These are phyloP conservation scores for Kitagawia praeruptora DNA, from an alignment of 129 eudicot genomes.

Conservation along the genomic window DNA sequence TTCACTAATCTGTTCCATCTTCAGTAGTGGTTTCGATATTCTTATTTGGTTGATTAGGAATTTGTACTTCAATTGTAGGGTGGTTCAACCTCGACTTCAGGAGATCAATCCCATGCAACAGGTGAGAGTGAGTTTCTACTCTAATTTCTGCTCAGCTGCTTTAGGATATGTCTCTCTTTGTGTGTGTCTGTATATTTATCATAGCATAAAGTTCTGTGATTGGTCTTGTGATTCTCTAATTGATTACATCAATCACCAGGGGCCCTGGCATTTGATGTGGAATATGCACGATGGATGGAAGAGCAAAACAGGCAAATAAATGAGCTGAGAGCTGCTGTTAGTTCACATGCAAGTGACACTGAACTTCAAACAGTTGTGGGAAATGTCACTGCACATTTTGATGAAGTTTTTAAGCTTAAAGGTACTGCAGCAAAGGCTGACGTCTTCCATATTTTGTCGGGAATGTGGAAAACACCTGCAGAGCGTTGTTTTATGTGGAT, in stretches of 20 bases:
- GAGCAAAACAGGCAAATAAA: constrained; percentile 68
- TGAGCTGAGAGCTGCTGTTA: constrained; percentile 77
- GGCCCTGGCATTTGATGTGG: constrained; percentile 84
- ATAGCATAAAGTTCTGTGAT: background rate
- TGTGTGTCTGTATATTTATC: background rate
- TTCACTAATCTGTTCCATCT: background rate
- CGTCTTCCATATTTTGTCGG: constrained; percentile 86
- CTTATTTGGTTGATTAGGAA: background rate
- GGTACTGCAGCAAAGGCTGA: constrained; percentile 80
- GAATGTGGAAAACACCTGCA: constrained; percentile 98
- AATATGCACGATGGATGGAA: constrained; percentile 82
- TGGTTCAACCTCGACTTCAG: constrained; percentile 47
- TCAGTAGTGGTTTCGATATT: background rate
- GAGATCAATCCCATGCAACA: constrained; percentile 68
- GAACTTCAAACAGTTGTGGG: constrained; percentile 74
- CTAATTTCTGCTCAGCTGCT: background rate
- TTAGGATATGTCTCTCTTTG: background rate
- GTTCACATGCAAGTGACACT: constrained; percentile 65
- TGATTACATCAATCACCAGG: constrained; percentile 36
- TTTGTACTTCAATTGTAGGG: constrained; percentile 36
- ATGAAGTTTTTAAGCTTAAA: constrained; percentile 68
- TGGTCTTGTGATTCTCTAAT: background rate
- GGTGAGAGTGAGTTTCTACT: constrained; percentile 34
- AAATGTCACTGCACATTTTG: constrained; percentile 58
- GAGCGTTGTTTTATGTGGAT: constrained; percentile 96